These are phyloP conservation scores for Wallacemonas rigidus DNA, from an alignment of 208 protist species.

Conservation along the genomic window DNA sequence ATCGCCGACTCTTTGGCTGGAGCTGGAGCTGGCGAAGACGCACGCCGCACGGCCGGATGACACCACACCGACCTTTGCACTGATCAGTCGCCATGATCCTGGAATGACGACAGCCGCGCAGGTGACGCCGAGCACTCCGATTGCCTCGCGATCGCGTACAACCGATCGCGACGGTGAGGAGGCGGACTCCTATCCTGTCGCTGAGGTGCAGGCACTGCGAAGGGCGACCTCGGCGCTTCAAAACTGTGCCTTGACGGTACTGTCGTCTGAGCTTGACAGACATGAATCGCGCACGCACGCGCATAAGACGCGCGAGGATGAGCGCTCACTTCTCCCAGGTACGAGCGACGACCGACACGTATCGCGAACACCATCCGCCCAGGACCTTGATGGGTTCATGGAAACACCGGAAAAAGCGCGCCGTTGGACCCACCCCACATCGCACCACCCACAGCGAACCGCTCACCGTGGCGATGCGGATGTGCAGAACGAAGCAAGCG, in stretches of 20 bases:
- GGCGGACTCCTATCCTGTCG: neutral
- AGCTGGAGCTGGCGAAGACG: neutral
- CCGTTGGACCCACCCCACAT: neutral
- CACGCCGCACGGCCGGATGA: too few relatives aligned
- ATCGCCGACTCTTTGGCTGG: neutral
- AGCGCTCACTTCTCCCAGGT: too few relatives aligned
- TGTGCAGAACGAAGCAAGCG: too few relatives aligned
- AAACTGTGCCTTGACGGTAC: slow-evolving; percentile 13
- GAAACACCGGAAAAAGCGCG: slow-evolving; percentile 8
- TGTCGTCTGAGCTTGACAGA: neutral
- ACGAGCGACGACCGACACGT: too few relatives aligned
- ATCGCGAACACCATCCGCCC: neutral
- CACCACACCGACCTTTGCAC: neutral
- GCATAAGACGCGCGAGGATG: too few relatives aligned
- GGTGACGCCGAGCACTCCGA: neutral
- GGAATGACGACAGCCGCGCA: neutral
- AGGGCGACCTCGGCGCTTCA: slow-evolving; percentile 10
- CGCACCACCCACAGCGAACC: too few relatives aligned
- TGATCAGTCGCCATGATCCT: neutral
- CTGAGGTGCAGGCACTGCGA: slow-evolving; percentile 14
- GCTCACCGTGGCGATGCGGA: too few relatives aligned
- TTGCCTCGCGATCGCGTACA: too few relatives aligned
- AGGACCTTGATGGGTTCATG: slow-evolving; percentile 1
- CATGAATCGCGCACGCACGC: neutral
- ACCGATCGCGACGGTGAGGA: neutral